Percentiles rank a stretch among this genome's conserved stretches.
Conservation (phyloP, 306 rosid genomes). For the Psophocarpus tetragonolobus region DNA sequence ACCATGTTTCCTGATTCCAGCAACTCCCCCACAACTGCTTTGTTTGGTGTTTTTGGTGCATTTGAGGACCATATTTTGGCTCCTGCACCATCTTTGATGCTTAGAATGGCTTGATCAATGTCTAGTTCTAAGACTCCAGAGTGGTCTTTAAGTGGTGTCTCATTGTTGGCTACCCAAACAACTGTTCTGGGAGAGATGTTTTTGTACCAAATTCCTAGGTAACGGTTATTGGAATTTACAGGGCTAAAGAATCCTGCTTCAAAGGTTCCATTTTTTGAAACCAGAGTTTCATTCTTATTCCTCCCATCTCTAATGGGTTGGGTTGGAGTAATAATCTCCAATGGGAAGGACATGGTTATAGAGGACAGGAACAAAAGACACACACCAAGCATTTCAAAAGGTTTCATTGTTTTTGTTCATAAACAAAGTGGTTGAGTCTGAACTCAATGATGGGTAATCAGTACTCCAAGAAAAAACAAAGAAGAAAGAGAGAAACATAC, state of each 20-base stretch:
- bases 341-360: neutral
- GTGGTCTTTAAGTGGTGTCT: constrained; percentile 5
- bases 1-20: constrained; percentile 38
- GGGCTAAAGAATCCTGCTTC: constrained; percentile 38
- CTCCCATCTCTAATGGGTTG: neutral
- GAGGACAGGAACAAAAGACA: constrained; percentile 7
- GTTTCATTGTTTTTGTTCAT: neutral
- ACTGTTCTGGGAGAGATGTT: constrained; percentile 22
- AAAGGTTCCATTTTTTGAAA: constrained; percentile 24
- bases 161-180: constrained; percentile 43
- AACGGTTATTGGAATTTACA: neutral
- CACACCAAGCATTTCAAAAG: neutral
- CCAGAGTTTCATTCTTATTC: constrained; percentile 17
- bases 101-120: constrained; percentile 20
- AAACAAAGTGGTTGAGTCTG: neutral
- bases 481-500: neutral
- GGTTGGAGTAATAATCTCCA: neutral
- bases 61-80: constrained; percentile 32
- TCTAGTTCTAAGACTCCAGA: constrained; percentile 7
- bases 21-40: neutral
- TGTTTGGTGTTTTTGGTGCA: neutral
- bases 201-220: constrained; percentile 38
- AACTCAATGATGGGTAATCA: neutral
- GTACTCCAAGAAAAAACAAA: neutral
- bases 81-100: constrained; percentile 20